Evolutionary conservation across 208 protist species (phyloP).

Genomic region (Crithidia fasciculata): DNA sequence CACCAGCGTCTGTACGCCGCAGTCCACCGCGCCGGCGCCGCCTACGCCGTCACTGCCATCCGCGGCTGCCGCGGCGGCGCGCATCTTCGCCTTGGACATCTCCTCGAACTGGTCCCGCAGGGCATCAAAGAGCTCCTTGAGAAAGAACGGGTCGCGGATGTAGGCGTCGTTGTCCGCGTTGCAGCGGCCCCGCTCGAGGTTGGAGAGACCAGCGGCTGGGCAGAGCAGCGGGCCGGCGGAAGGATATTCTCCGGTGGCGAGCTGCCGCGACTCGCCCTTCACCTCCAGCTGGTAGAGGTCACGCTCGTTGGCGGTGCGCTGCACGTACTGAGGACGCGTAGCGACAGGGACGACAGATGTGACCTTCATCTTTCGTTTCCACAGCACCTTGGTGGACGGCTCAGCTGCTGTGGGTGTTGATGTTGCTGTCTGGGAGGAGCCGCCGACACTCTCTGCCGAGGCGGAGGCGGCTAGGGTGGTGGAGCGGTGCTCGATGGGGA

Average conservation of each 20-base stretch:
- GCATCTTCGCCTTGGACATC: constrained; percentile 17
- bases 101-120: constrained; percentile 62
- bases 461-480: neutral
- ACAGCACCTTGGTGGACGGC: constrained; percentile 14
- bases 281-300: constrained; percentile 69
- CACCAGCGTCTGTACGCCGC: constrained; percentile 14
- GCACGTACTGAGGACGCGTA: constrained; percentile 28
- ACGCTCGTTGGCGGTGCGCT: constrained; percentile 39
- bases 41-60: neutral
- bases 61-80: constrained; percentile 9
- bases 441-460: neutral
- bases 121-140: constrained; percentile 63
- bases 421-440: neutral
- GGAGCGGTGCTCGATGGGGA: neutral
- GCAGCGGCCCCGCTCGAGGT: constrained; percentile 12
- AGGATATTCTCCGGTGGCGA: constrained; percentile 52
- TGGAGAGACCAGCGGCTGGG: constrained; percentile 31
- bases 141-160: constrained; percentile 56
- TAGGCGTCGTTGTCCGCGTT: constrained; percentile 48
- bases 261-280: constrained; percentile 41
- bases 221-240: constrained; percentile 57
- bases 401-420: neutral
- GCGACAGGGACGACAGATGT: constrained; percentile 35
- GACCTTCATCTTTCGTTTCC: constrained; percentile 67
- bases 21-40: neutral